Percentiles rank a stretch among this genome's conserved stretches.
Evolutionary conservation across 352 stramenopile species (phyloP).

Genomic region (Globisporangium irregulare): DNA sequence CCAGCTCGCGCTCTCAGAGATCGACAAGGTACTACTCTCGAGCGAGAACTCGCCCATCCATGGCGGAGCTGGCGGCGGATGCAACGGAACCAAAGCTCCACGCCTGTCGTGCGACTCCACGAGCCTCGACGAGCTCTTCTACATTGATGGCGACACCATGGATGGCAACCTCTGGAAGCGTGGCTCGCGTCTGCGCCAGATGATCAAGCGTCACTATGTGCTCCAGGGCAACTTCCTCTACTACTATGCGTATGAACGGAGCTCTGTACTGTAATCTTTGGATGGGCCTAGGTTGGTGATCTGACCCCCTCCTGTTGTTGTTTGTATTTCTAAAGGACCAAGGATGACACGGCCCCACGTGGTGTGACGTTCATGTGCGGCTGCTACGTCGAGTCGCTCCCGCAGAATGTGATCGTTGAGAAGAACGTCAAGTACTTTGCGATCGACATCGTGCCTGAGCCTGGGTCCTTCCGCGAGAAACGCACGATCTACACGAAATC

Average conservation of each 20-base stretch:
- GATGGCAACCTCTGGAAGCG: conserved; percentile 76
- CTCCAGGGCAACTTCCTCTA: conserved; percentile 89
- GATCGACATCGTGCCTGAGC: conserved; percentile 84
- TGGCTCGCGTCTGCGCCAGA: conserved; percentile 73
- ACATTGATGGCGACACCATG: conserved; percentile 38
- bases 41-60: conserved; percentile 9
- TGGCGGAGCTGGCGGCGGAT: not conserved
- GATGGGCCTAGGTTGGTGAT: not conserved
- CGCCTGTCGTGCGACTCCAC: conserved; percentile 10
- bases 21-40: conserved; percentile 32
- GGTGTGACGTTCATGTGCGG: conserved; percentile 79
- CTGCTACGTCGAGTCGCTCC: conserved; percentile 71
- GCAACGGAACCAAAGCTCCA: not conserved
- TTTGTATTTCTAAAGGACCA: conserved; percentile 25
- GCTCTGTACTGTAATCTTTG: not conserved
- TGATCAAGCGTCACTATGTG: conserved; percentile 86
- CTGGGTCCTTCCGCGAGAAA: conserved; percentile 60
- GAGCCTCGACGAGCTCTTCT: conserved; percentile 23
- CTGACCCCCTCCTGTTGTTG: not conserved
- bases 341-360: conserved; percentile 68
- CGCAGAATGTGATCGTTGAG: conserved; percentile 60
- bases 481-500: conserved; percentile 83
- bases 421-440: conserved; percentile 83
- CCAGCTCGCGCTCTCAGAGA: conserved; percentile 37
- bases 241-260: conserved; percentile 61